Conservation (phyloP, 2,329 filamentous ascomycete species). For the Bipolaris sorokiniana region DNA sequence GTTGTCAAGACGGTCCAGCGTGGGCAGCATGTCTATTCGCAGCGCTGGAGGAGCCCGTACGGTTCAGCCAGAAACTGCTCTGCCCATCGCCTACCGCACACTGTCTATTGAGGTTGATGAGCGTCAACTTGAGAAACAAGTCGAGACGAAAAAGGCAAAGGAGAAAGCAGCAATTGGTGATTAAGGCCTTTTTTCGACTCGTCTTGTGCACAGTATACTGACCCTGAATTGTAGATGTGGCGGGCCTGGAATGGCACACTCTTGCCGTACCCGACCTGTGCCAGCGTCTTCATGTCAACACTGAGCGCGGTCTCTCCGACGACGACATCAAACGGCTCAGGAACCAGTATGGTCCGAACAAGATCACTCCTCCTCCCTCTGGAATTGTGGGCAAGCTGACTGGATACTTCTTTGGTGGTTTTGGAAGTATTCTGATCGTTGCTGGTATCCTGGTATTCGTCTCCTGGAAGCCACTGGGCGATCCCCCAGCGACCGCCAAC, state of each 20-base stretch:
- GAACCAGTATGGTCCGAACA: constrained; percentile 69
- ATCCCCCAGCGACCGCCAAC: constrained; percentile 74
- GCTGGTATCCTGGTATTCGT: constrained; percentile 76
- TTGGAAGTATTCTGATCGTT: constrained; percentile 72
- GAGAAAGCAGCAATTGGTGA: constrained; percentile 44
- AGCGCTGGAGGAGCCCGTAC: constrained; percentile 41
- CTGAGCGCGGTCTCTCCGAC: constrained; percentile 63
- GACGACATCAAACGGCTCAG: constrained; percentile 63
- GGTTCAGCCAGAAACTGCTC: constrained; percentile 52
- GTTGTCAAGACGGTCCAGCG: constrained; percentile 46
- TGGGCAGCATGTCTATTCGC: constrained; percentile 44
- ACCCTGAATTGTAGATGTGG: constrained; percentile 38
- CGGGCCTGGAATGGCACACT: constrained; percentile 71
- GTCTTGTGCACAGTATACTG: constrained; percentile 15
- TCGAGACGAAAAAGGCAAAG: constrained; percentile 40
- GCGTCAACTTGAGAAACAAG: constrained; percentile 37
- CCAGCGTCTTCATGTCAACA: constrained; percentile 63
- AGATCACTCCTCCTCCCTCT: constrained; percentile 69
- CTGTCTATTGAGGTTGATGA: constrained; percentile 54
- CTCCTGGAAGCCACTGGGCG: constrained; percentile 75
- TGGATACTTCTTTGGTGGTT: constrained; percentile 78
- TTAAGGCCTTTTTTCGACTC: neutral
- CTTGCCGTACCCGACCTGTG: constrained; percentile 65
- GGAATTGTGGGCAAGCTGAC: constrained; percentile 63
- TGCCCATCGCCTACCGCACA: constrained; percentile 54